Base-by-base conservation (phyloP, 1,284 basidiomycete genomes). In the Coniferiporia sulphurascens region DNA sequence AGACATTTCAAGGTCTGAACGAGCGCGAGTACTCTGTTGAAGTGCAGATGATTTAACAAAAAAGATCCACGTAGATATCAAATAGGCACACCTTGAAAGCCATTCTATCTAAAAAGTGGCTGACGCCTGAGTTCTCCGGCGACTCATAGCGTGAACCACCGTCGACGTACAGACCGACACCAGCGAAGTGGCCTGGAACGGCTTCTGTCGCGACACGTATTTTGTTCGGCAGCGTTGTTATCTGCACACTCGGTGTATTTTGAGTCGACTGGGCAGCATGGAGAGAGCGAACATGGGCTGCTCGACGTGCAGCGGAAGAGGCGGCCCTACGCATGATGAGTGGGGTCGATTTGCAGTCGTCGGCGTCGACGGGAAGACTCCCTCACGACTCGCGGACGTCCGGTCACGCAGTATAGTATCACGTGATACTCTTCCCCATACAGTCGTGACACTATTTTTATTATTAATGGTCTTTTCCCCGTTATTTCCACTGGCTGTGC, bases 111-210 rank as follows among this genome's bases (percentile, higher is more conserved):
- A 98, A 71, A 68, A 98, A 89, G 79, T 98, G 95, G 64, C 92
- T 93, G 5, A 88, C 86, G 0, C 96, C 96, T 17, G 85, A 86
- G 0, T 83, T 90, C 55, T 82, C 75, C 8, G 81, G 75, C 12
- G 83, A 86, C 73, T 99, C 96, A 78, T 91, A 96, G n/a, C 96
- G 82, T 41, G 92, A 88, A 21, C 97, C 96, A 4, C 93, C 93
- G 71, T 98, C 94, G 64, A 98, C 82, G 68, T 95, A 98, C 38
- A 99, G 83, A 15, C 95, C 96, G 1, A 97, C 83, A 1, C 95
- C 90, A 54, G 95, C 91, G 73, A 99, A 98, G 74, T 99, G 95
- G 8, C 95, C 93, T 0, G 95, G 95, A 1, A 90, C 90, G 1
- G 82, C 79, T 73, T 98, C 93, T 10, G 95, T 97, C 13, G 93